phyloP scores from a whole-genome alignment of 1,284 basidiomycete genomes.

The Austroboletus niveus region DNA sequence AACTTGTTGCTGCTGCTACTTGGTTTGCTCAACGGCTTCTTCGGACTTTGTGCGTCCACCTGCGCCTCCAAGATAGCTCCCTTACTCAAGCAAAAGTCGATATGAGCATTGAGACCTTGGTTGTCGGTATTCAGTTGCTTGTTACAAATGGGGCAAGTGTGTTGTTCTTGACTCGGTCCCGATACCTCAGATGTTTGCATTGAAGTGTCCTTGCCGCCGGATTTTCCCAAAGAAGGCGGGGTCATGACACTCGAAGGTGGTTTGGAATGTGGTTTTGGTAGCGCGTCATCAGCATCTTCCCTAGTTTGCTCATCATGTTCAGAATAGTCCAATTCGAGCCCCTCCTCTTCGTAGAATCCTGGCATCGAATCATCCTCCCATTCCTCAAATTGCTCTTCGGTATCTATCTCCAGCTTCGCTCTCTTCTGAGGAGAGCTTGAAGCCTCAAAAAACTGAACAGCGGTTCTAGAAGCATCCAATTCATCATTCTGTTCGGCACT shows the following conservation, averaged over 20 bases:
- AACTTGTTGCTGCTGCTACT: not conserved
- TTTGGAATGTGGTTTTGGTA: conserved; percentile 13
- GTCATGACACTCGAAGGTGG: conserved; percentile 1
- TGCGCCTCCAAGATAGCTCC: conserved; percentile 69
- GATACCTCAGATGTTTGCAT: conserved; percentile 1
- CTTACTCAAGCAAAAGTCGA: conserved; percentile 77
- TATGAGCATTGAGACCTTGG: conserved; percentile 64
- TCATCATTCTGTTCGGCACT: conserved; percentile 16
- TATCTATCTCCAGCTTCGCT: conserved; percentile 31
- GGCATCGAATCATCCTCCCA: conserved; percentile 50
- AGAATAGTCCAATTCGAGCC: conserved; percentile 11
- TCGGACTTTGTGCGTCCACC: conserved; percentile 33
- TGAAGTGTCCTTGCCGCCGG: not conserved
- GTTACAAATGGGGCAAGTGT: conserved; percentile 64
- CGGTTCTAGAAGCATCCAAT: not conserved
- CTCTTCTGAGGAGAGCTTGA: conserved; percentile 41
- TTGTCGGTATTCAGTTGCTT: conserved; percentile 61
- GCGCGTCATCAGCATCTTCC: conserved; percentile 16
- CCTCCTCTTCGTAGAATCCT: conserved; percentile 51
- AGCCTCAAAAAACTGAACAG: conserved; percentile 55
- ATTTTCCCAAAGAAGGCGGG: not conserved
- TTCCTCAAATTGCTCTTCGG: conserved; percentile 18
- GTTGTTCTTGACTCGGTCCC: conserved; percentile 11
- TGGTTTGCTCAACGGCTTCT: conserved; percentile 14
- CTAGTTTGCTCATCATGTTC: conserved; percentile 20